A percentile compares a stretch with the other conserved stretches of the same genome.
Evolutionary conservation across 768 basidiomycete genomes (phyloP).

Genomic region (Cystobasidium onofrii): DNA sequence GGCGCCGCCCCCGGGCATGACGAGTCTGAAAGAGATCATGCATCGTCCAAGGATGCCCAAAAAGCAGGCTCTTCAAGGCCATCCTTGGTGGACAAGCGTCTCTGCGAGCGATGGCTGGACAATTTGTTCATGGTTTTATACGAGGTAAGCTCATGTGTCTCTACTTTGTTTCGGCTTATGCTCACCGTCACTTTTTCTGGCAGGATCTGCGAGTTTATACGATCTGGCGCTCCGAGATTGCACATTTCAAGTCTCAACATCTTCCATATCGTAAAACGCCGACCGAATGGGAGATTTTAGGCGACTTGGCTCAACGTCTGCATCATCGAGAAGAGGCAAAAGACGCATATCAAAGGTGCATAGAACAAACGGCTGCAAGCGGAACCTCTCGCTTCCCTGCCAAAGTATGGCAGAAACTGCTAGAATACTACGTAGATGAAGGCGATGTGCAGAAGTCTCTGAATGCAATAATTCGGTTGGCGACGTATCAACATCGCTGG

Average conservation of each 20-base stretch:
- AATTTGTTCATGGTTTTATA: constrained; percentile 98
- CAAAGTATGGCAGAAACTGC: constrained; percentile 85
- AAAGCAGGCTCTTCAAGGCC: constrained; percentile 13
- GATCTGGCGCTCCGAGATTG: constrained; percentile 95
- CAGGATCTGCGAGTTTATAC: constrained; percentile 97
- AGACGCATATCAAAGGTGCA: constrained; percentile 89
- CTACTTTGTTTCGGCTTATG: neutral
- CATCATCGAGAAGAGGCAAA: constrained; percentile 97
- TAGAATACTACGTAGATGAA: constrained; percentile 96
- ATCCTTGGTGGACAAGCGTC: constrained; percentile 72
- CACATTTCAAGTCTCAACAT: constrained; percentile 97
- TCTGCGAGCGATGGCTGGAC: constrained; percentile 96
- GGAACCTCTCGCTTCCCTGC: constrained; percentile 58
- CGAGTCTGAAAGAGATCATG: constrained; percentile 32
- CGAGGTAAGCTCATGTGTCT: constrained; percentile 56
- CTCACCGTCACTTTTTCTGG: no score
- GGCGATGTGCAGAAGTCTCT: constrained; percentile 83
- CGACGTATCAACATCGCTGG: constrained; percentile 75
- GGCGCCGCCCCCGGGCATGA: constrained; percentile 21
- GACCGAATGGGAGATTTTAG: constrained; percentile 95
- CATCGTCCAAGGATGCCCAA: neutral
- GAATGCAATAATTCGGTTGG: constrained; percentile 84
- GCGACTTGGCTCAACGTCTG: constrained; percentile 82
- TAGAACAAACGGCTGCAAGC: constrained; percentile 53
- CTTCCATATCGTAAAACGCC: constrained; percentile 96